Evolutionary conservation across 495 filamentous ascomycete species (phyloP).

Genomic region (Xylaria acuta): DNA sequence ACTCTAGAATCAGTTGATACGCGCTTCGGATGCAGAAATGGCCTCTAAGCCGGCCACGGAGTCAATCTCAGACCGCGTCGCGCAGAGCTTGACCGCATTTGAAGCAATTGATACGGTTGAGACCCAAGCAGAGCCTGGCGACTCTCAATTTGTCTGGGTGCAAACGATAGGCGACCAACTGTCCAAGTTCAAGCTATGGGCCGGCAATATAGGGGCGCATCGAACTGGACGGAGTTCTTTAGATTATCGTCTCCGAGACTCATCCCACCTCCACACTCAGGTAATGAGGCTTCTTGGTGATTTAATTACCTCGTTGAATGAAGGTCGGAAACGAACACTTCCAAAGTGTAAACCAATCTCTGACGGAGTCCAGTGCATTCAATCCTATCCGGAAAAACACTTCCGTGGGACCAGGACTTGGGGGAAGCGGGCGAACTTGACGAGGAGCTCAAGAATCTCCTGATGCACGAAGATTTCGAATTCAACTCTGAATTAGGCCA

Average conservation of each 20-base stretch:
- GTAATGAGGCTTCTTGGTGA: constrained; percentile 43
- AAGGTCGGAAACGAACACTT: constrained; percentile 11
- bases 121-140: neutral
- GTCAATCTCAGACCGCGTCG: constrained; percentile 6
- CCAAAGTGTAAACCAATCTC: neutral
- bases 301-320: constrained; percentile 29
- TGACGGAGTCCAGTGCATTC: constrained; percentile 6
- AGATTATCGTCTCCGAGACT: constrained; percentile 53
- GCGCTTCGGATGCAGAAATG: neutral
- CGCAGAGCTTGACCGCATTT: constrained; percentile 5
- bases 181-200: constrained; percentile 53
- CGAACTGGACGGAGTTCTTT: constrained; percentile 49
- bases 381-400: constrained; percentile 16
- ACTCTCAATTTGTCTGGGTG: neutral
- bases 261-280: constrained; percentile 48
- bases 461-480: neutral
- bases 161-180: constrained; percentile 39
- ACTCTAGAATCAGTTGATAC: neutral
- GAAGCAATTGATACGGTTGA: neutral
- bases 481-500: constrained; percentile 17
- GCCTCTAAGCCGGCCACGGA: neutral
- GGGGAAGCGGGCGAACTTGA: neutral
- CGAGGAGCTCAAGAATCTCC: constrained; percentile 15
- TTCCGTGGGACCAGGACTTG: constrained; percentile 2
- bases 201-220: constrained; percentile 54